Evolutionary conservation across 2,329 filamentous ascomycete genomes (phyloP).

Genomic region (Atkinsonella texensis): DNA sequence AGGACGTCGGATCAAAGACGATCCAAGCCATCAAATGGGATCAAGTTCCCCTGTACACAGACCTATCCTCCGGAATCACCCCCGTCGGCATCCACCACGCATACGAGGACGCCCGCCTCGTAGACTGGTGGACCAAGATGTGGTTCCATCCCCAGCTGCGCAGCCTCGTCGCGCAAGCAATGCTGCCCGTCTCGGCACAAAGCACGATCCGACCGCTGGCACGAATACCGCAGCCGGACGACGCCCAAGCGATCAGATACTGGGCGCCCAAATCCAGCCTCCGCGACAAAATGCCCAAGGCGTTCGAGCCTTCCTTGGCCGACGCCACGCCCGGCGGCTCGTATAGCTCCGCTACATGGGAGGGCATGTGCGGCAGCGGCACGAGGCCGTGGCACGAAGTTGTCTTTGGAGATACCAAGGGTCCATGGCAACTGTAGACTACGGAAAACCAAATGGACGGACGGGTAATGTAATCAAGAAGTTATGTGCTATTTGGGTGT

Average conservation of each 20-base stretch:
- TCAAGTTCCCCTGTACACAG: constrained; percentile 22
- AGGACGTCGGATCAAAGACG: neutral
- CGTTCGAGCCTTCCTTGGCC: constrained; percentile 14
- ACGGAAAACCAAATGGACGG: neutral
- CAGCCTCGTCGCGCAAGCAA: constrained; percentile 16
- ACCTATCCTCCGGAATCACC: constrained; percentile 22
- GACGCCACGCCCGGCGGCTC: constrained; percentile 5
- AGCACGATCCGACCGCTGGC: constrained; percentile 11
- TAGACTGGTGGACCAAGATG: constrained; percentile 24
- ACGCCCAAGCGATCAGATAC: constrained; percentile 12
- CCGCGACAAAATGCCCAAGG: constrained; percentile 8
- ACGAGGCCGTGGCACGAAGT: constrained; percentile 20
- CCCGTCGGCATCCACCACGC: constrained; percentile 27
- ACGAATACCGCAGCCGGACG: constrained; percentile 4
- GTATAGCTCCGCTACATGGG: constrained; percentile 18
- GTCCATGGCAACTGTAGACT: constrained; percentile 13
- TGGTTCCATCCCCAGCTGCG: constrained; percentile 24
- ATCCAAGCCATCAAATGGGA: constrained; percentile 16
- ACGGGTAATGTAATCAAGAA: neutral
- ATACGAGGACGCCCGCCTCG: constrained; percentile 19
- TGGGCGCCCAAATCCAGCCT: constrained; percentile 11
- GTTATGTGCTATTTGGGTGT: constrained; percentile 2
- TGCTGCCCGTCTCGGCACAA: constrained; percentile 6
- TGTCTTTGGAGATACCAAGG: constrained; percentile 21
- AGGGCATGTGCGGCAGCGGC: constrained; percentile 21